Evolutionary conservation across 2,329 filamentous ascomycete genomes (phyloP), one percentile per base, ranked within the genome.

Genomic region (Graphiopsis chlorocephala): DNA sequence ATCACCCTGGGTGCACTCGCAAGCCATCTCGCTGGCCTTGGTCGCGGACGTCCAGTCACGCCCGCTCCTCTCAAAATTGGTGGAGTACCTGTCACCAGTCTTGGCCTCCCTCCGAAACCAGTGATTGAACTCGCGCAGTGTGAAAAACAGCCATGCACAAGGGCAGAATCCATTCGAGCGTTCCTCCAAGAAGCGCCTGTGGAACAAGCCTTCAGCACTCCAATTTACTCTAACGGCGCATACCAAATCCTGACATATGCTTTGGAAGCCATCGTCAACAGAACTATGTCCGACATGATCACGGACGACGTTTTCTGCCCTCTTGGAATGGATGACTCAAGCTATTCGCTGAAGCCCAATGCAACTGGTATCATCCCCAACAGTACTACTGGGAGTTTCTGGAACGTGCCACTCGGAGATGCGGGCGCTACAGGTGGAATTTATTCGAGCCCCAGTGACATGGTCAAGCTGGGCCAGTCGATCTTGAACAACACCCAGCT

Each of bases 171-270:
- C 68, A 70, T 4, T 75, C 77, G 0, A 63, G 67, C 4, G 79
- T 77, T 58, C 77, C 75, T 31, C 78, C 78, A 6, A 47, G 47
- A 61, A 20, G 29, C 58, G 17, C 82, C 82, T 0, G 72, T 79
- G 2, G 83, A 80, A 55, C 70, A 72, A 0, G 78, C 81, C 0
- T 82, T 78, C 66, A 75, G 76, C 0, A 78, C 74, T 4, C 82
- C 83, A 0, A 74, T 79, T 3, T 85, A 85, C 71, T 81, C 82
- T 28, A 84, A 85, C 67, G 72, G 78, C 4, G 82, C 77, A 1
- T 81, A 80, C 20, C 71, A 78, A 2, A 65, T 84, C 3, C 75
- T 84, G 2, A 80, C 79, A 4, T 71, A 80, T 0, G 81, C 80
- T 0, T 73, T 85, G 1, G 79, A 83, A 64, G 77, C 77, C 8